These are phyloP conservation scores for Ophiostoma quercus DNA, from an alignment of 2,329 filamentous ascomycete genomes.

Conservation along the genomic window DNA sequence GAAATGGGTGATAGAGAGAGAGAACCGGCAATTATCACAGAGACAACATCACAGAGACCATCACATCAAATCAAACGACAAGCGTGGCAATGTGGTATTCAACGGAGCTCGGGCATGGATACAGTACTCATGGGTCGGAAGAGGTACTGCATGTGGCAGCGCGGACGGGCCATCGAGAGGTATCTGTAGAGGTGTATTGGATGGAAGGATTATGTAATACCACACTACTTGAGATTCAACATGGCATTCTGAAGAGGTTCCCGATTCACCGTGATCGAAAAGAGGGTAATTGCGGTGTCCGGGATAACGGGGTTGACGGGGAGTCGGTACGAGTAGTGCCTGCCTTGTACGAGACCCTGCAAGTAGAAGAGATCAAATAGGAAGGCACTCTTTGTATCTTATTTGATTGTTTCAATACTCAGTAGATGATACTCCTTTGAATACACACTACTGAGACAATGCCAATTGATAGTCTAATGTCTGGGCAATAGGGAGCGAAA, in stretches of 20 bases:
- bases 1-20: no score
- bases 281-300: slow-evolving; percentile 17
- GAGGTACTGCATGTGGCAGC: slow-evolving; percentile 3
- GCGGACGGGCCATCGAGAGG: background rate
- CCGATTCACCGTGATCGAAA: slow-evolving; percentile 29
- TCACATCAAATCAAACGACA: background rate
- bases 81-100: slow-evolving; percentile 1
- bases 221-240: background rate
- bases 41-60: background rate
- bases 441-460: background rate
- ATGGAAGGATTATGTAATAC: background rate
- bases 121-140: background rate
- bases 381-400: background rate
- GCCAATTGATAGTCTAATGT: background rate
- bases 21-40: no score
- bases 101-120: background rate
- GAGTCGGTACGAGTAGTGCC: background rate
- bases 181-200: slow-evolving; percentile 25
- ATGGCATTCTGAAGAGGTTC: background rate
- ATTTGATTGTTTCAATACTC: no score
- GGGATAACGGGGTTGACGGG: background rate
- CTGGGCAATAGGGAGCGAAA: background rate
- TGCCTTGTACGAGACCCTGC: background rate
- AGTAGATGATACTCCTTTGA: no score
- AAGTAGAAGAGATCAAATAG: background rate